These are phyloP conservation scores for Mortierella sp. DNA, from an alignment of 371 early-diverging fungal species.

Conservation along the genomic window DNA sequence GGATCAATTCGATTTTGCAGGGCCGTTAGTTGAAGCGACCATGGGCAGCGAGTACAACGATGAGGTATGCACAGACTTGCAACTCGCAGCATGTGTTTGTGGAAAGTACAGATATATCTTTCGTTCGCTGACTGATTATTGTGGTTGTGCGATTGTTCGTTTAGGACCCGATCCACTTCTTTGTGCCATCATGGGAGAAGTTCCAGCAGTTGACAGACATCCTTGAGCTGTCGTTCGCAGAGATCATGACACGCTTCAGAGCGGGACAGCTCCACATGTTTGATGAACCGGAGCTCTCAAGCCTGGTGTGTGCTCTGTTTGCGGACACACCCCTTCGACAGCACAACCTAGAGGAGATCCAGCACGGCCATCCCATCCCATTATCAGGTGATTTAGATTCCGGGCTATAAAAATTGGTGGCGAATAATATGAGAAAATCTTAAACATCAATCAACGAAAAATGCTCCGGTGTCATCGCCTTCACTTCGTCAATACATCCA, in stretches of 20 bases:
- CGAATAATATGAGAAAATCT: too few species aligned
- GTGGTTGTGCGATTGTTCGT: background rate
- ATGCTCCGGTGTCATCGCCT: too few species aligned
- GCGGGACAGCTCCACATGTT: slow-evolving; percentile 68
- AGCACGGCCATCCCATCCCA: slow-evolving; percentile 42
- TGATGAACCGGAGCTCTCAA: slow-evolving; percentile 63
- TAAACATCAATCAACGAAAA: too few species aligned
- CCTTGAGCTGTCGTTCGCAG: slow-evolving; percentile 74
- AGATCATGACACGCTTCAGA: slow-evolving; percentile 73
- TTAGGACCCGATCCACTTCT: slow-evolving; percentile 51
- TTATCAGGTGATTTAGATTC: background rate
- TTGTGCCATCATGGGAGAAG: slow-evolving; percentile 65
- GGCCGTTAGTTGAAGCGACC: slow-evolving; percentile 54
- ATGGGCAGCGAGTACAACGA: slow-evolving; percentile 51
- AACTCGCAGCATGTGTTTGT: background rate
- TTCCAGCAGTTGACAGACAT: slow-evolving; percentile 71
- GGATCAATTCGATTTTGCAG: slow-evolving; percentile 62
- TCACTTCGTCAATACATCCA: too few species aligned
- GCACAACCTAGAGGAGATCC: slow-evolving; percentile 73
- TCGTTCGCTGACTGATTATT: background rate
- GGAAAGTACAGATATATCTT: too few species aligned
- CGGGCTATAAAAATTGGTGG: too few species aligned
- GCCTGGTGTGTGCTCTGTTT: slow-evolving; percentile 75
- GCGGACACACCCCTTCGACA: slow-evolving; percentile 75
- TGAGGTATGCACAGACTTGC: slow-evolving; percentile 18